These are phyloP conservation scores for Ensete glaucum DNA, from an alignment of 176 grass and related monocot genomes.

Conservation along the genomic window DNA sequence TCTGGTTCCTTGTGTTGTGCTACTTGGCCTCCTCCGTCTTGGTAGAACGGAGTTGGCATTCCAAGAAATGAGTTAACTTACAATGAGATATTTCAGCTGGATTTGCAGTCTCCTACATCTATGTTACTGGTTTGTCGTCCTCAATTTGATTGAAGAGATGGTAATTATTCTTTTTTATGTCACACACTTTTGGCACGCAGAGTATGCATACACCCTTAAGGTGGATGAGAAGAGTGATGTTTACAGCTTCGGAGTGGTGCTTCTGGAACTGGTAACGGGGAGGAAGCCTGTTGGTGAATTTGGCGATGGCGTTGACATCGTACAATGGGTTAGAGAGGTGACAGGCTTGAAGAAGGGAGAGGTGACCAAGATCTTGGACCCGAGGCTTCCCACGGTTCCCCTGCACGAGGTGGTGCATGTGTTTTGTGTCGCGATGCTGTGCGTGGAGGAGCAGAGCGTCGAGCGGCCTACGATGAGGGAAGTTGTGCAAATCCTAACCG, in stretches of 20 bases:
- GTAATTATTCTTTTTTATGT: neutral
- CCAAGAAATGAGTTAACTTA: no score
- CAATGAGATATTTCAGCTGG: no score
- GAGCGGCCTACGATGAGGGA: slow-evolving; percentile 90
- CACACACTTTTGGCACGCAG: slow-evolving; percentile 20
- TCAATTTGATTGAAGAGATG: neutral
- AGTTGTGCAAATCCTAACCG: slow-evolving; percentile 84
- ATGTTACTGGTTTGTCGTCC: neutral
- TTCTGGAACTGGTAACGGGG: slow-evolving; percentile 77
- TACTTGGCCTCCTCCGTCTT: no score
- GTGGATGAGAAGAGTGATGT: slow-evolving; percentile 96
- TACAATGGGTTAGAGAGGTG: slow-evolving; percentile 79
- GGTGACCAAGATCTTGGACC: slow-evolving; percentile 65
- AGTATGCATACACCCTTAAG: slow-evolving; percentile 97
- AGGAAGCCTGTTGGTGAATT: slow-evolving; percentile 94
- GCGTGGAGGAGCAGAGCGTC: slow-evolving; percentile 90
- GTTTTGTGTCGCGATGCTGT: slow-evolving; percentile 78
- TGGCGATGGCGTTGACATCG: slow-evolving; percentile 85
- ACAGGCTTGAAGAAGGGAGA: slow-evolving; percentile 53
- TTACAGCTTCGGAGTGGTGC: slow-evolving; percentile 91
- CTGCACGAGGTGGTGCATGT: slow-evolving; percentile 73
- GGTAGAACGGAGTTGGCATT: no score
- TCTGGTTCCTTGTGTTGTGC: no score
- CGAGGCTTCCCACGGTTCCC: slow-evolving; percentile 63
- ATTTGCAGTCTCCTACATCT: neutral